Percentiles rank a stretch among this genome's conserved stretches.
Conservation (phyloP, 2,329 filamentous ascomycete genomes). For the Emydomyces testavorans region DNA sequence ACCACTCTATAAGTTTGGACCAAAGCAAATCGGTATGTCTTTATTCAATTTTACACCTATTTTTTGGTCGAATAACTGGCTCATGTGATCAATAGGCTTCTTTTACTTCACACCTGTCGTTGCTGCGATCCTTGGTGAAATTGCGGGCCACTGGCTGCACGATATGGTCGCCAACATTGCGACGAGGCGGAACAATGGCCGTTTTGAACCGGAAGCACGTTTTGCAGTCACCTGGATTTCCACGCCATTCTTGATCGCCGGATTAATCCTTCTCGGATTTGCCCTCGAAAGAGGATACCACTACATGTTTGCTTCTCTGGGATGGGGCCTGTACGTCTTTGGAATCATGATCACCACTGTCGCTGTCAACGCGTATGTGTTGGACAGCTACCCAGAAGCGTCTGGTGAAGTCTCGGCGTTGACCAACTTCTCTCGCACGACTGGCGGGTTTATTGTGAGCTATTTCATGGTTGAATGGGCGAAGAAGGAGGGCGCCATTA, state of each 20-base stretch:
- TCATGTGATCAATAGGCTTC: conserved; percentile 24
- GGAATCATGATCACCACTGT: conserved; percentile 47
- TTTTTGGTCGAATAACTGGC: too few relatives aligned
- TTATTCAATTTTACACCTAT: too few relatives aligned
- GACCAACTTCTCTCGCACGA: conserved; percentile 41
- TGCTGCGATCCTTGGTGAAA: conserved; percentile 44
- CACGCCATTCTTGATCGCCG: conserved; percentile 40
- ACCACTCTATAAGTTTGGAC: conserved; percentile 42
- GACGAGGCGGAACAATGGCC: conserved; percentile 39
- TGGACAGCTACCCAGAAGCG: conserved; percentile 46
- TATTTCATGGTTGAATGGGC: conserved; percentile 46
- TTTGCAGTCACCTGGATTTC: conserved; percentile 40
- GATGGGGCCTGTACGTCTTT: conserved; percentile 46
- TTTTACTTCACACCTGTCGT: conserved; percentile 51
- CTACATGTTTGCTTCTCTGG: conserved; percentile 41
- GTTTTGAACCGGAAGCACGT: conserved; percentile 47
- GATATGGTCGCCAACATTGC: conserved; percentile 40
- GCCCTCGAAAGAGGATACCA: conserved; percentile 41
- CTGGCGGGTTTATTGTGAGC: conserved; percentile 42
- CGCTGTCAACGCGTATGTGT: conserved; percentile 42
- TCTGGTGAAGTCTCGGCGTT: conserved; percentile 45
- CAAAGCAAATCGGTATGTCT: conserved; percentile 38
- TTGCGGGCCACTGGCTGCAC: conserved; percentile 46
- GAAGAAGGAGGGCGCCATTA: conserved; percentile 32
- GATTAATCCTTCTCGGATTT: conserved; percentile 44